Conservation (phyloP, 148 eudicot species). For the Polygonum maritimum region DNA sequence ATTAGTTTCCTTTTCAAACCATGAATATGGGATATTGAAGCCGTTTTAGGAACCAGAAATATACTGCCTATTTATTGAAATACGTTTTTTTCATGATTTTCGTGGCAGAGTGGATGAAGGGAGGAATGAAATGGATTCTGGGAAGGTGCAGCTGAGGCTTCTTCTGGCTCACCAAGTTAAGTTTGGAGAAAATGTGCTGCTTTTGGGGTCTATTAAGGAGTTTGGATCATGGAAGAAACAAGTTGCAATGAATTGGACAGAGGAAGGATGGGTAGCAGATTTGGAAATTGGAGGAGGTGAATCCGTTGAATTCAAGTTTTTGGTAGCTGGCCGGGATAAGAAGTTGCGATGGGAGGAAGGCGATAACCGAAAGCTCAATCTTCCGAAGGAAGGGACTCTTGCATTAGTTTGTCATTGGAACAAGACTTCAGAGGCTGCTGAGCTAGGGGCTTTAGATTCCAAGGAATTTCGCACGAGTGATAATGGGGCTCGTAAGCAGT, state of each 20-base stretch:
- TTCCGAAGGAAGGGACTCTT: slow-evolving; percentile 55
- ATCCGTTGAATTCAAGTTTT: slow-evolving; percentile 69
- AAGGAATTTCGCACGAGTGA: slow-evolving; percentile 20
- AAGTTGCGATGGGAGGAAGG: slow-evolving; percentile 75
- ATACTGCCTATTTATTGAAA: background rate
- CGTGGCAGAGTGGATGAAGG: slow-evolving; percentile 43
- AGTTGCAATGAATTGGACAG: slow-evolving; percentile 65
- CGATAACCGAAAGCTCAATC: slow-evolving; percentile 51
- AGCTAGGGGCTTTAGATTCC: slow-evolving; percentile 31
- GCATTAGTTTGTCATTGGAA: slow-evolving; percentile 62
- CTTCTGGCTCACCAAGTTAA: slow-evolving; percentile 76
- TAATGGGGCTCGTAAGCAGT: slow-evolving; percentile 29
- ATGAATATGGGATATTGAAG: background rate
- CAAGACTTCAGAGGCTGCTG: slow-evolving; percentile 39
- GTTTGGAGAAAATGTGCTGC: slow-evolving; percentile 67
- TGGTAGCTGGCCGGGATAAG: slow-evolving; percentile 41
- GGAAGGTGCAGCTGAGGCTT: slow-evolving; percentile 50
- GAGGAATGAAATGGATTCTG: slow-evolving; percentile 16
- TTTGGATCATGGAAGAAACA: slow-evolving; percentile 82
- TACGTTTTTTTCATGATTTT: slow-evolving; percentile 6
- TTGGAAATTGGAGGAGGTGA: slow-evolving; percentile 45
- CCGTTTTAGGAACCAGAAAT: too few relatives aligned
- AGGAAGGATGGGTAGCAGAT: slow-evolving; percentile 69
- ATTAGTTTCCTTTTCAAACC: background rate
- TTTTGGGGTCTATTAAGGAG: slow-evolving; percentile 66